Evolutionary conservation across 106 monocot genomes (phyloP).

Genomic region (Ottelia alismoides): DNA sequence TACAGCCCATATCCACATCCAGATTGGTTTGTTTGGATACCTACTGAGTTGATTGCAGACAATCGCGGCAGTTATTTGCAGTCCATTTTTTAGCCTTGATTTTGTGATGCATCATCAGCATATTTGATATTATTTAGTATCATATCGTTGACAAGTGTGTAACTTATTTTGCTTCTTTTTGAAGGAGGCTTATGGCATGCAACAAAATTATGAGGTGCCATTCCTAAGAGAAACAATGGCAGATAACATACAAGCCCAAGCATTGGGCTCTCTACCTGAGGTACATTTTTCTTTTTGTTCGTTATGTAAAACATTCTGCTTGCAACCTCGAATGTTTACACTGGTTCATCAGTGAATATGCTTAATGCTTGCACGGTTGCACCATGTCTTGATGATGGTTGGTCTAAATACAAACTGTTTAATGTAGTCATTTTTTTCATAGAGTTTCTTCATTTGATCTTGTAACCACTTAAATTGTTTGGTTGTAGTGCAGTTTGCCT

Average conservation of each 20-base stretch:
- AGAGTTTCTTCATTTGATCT: too few species aligned
- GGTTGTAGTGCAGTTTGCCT: too few species aligned
- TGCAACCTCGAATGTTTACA: too few species aligned
- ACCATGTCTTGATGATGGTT: background rate
- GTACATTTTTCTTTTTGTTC: constrained; percentile 14
- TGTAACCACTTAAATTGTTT: too few species aligned
- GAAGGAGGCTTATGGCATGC: constrained; percentile 22
- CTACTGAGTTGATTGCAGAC: background rate
- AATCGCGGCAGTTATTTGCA: background rate
- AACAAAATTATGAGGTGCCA: constrained; percentile 22
- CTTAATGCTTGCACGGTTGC: background rate
- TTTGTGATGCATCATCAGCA: too few species aligned
- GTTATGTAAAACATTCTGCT: constrained; percentile 1
- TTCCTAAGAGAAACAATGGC: constrained; percentile 21
- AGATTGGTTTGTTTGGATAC: background rate
- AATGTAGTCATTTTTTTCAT: background rate
- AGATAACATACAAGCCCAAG: constrained; percentile 13
- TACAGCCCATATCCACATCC: background rate
- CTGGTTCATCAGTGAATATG: too few species aligned
- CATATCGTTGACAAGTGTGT: background rate
- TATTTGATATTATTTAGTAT: too few species aligned
- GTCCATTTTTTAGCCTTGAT: background rate
- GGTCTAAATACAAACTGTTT: background rate
- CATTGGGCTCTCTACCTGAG: constrained; percentile 26
- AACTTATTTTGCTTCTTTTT: constrained; percentile 2